Evolutionary conservation across 495 filamentous ascomycete genomes (phyloP), one percentile per base, ranked within the genome.

Genomic region (Penicillium angulare): DNA sequence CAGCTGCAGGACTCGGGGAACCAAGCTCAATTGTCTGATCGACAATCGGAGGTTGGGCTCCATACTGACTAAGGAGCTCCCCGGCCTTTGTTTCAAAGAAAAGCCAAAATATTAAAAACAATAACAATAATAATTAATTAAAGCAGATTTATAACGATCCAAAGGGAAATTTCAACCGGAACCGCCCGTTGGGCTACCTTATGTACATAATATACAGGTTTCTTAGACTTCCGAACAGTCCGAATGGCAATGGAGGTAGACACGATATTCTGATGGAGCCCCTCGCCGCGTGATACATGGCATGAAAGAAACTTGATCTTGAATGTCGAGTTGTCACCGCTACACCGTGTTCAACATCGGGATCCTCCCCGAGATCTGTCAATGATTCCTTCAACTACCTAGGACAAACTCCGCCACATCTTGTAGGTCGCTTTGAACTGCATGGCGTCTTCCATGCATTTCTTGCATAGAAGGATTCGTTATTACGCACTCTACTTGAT

Each of bases 211-310:
- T 27, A n/a, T 47, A 20, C 33, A 7, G 10, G 43, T 4, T 7
- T 35, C 33, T 15, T 16, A 8, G 8, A 31, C 31, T 56, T 72
- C 71, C 69, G 69, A 61, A 60, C 57, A 52, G 56, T 71, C 71
- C 71, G 71, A 72, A 64, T 74, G 68, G 71, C 55, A 46, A 49
- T 65, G 45, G 42, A 42, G 36, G 53, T 58, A 53, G 52, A 74
- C 68, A 72, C 68, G 68, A 67, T 47, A 52, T 57, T 46, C 53
- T 47, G 53, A n/a, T n/a, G n/a, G n/a, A 43, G 49, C 24, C 43
- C 52, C 33, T 43, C 38, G 55, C 50, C 59, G 55, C 53, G 59
- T 65, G 57, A 64, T 52, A 44, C 53, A 60, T 53, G 58, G 43
- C 57, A 54, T 53, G 42, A 32, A 45, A 50, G 46, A 22, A 31